Base-by-base conservation (phyloP, 306 rosid genomes). In the Medicago arabica region DNA sequence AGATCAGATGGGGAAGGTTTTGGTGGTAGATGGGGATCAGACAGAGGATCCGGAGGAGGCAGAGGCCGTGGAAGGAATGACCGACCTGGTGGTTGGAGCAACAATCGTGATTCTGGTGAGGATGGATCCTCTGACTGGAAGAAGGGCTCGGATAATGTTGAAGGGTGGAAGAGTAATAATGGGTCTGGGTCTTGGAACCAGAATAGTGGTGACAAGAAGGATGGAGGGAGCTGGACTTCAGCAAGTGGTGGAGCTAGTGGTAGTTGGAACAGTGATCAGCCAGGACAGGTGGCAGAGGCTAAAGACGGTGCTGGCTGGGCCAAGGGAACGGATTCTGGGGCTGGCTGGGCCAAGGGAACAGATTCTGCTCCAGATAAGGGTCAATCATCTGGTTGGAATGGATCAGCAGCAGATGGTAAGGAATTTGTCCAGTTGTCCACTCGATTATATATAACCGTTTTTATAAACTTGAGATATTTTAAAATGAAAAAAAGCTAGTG, bases 41-140 rank as follows among this genome's bases (percentile, higher is more conserved):
- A 77, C 14, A 55, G 86, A 72, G 87, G 88, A 61, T 86, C 67
- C 44, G 85, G 90, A 9, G 89, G 92, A 9, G 89, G 92, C 67
- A 68, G 97, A 36, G 96, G 91, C 67, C 83, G 85, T n/a, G 97
- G 96, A 75, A 87, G 96, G 85, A 73, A 85, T 82, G 92, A 85
- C 70, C 88, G 82, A 55, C 61, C 82, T 59, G 88, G 93, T 36
- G 82, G 83, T 78, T 85, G 90, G 89, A 85, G 64, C 79, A 83
- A 75, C 58, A 76, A 79, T 55, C 78, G 65, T 71, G 79, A 78
- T 69, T 72, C 73, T 76, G 74, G 77, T 66, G 85, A 80, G 76
- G 82, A 70, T 75, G 85, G 81, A 34, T 66, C 84, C 40, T 54
- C 86, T 67, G 86, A 78, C 77, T 85, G 90, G 93, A 85, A 85